Evolutionary conservation across 116 monocot genomes (phyloP).

Genomic region (Papilionanthe hybrid): DNA sequence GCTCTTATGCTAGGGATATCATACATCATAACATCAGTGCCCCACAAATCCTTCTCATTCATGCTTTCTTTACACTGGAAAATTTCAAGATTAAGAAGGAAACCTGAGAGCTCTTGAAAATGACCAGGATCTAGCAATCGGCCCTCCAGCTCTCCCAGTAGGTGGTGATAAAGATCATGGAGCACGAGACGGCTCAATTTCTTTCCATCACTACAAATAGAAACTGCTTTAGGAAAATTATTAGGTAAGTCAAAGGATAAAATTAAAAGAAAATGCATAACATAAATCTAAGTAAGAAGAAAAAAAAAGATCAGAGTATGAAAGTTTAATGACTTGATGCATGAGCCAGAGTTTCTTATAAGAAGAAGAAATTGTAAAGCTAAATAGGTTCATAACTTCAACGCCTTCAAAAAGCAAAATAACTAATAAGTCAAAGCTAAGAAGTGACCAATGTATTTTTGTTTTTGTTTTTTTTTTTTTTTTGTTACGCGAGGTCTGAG

Average conservation of each 20-base stretch:
- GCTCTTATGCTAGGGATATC: constrained; percentile 31
- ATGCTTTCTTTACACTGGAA: constrained; percentile 32
- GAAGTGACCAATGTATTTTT: background rate
- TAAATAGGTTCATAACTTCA: too few relatives aligned
- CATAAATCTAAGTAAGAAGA: background rate
- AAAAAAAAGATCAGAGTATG: background rate
- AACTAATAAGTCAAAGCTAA: background rate
- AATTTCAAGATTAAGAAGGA: constrained; percentile 50
- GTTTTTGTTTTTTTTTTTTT: too few relatives aligned
- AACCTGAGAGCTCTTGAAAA: constrained; percentile 63
- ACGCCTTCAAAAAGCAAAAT: background rate
- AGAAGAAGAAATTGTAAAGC: too few relatives aligned
- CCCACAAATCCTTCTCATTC: constrained; percentile 11
- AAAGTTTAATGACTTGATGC: background rate
- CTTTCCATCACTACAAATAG: constrained; percentile 45
- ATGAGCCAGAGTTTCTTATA: background rate
- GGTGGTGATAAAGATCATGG: constrained; percentile 77
- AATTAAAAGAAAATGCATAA: background rate
- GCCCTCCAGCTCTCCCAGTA: constrained; percentile 73
- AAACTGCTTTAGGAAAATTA: background rate
- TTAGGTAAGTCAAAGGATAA: background rate
- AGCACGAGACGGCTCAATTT: constrained; percentile 42
- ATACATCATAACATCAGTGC: constrained; percentile 33
- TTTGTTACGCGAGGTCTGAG: background rate
- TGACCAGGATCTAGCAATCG: constrained; percentile 61